These are phyloP conservation scores for Fusarium torreyae DNA, from an alignment of 2,329 filamentous ascomycete genomes.

Conservation along the genomic window DNA sequence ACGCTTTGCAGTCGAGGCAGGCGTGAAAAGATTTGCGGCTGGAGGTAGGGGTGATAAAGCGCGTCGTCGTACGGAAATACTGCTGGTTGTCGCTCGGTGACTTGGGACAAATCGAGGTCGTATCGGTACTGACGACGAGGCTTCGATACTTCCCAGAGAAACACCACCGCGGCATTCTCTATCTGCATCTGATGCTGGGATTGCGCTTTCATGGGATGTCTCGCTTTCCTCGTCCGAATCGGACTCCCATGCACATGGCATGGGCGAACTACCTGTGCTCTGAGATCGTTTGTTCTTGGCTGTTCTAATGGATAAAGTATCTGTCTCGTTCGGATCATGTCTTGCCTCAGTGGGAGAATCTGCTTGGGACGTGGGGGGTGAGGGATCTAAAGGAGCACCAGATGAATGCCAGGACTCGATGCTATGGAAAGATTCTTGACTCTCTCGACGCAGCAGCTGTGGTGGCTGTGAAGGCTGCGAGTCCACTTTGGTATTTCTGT, in stretches of 20 bases:
- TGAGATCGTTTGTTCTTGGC: constrained; percentile 15
- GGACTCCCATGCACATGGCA: constrained; percentile 45
- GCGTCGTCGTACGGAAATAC: constrained; percentile 55
- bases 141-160: background rate
- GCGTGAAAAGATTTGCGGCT: constrained; percentile 73
- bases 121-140: constrained; percentile 8
- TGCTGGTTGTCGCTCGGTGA: constrained; percentile 48
- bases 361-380: constrained; percentile 60
- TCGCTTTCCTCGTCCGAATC: constrained; percentile 45
- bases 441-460: constrained; percentile 35
- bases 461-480: constrained; percentile 9
- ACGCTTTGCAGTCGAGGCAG: constrained; percentile 60
- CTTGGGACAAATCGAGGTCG: constrained; percentile 37
- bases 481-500: constrained; percentile 10
- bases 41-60: constrained; percentile 78
- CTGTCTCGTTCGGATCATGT: constrained; percentile 13
- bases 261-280: constrained; percentile 25
- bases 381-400: constrained; percentile 57
- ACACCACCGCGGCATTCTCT: background rate
- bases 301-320: constrained; percentile 6
- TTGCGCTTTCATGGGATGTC: constrained; percentile 48
- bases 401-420: constrained; percentile 67
- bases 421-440: constrained; percentile 69
- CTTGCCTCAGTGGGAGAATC: constrained; percentile 54
- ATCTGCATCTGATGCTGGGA: constrained; percentile 41